These are phyloP conservation scores for Solanum habrochaites DNA, from an alignment of 257 asterid genomes.

Conservation along the genomic window DNA sequence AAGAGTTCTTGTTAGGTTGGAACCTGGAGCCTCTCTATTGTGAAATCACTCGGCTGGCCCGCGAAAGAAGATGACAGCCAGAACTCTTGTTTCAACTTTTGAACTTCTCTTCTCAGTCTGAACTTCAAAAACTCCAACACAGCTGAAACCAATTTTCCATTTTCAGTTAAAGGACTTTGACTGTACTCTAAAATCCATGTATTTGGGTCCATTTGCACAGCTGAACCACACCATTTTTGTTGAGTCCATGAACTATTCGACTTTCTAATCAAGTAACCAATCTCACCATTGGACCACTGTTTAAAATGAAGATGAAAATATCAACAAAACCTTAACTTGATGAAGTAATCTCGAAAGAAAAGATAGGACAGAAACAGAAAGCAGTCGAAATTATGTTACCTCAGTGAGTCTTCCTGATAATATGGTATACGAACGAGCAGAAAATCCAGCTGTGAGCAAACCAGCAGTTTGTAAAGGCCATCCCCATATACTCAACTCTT, in stretches of 20 bases:
- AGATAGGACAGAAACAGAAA: neutral
- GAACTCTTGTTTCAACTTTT: slow-evolving; percentile 30
- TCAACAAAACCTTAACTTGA: neutral
- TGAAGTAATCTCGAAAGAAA: neutral
- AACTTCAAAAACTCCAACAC: slow-evolving; percentile 29
- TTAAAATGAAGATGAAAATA: neutral
- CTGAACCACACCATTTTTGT: slow-evolving; percentile 59
- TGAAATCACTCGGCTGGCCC: slow-evolving; percentile 13
- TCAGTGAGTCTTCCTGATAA: slow-evolving; percentile 64
- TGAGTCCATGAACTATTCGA: slow-evolving; percentile 58
- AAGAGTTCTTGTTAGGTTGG: slow-evolving; percentile 40
- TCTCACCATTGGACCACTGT: slow-evolving; percentile 56
- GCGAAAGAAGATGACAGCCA: slow-evolving; percentile 26
- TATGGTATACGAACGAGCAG: slow-evolving; percentile 42
- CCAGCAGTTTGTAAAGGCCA: slow-evolving; percentile 92
- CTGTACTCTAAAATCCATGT: slow-evolving; percentile 84
- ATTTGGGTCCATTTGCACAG: slow-evolving; percentile 60
- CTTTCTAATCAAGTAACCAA: slow-evolving; percentile 18
- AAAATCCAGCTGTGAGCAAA: slow-evolving; percentile 50
- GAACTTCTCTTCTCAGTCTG: slow-evolving; percentile 34
- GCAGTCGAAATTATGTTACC: slow-evolving; percentile 22
- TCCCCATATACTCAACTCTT: slow-evolving; percentile 85
- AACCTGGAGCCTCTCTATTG: slow-evolving; percentile 1
- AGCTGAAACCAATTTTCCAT: slow-evolving; percentile 37
- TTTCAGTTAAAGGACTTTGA: slow-evolving; percentile 32